Evolutionary conservation across 2,329 filamentous ascomycete species (phyloP).

Genomic region (Aureobasidium sp.): DNA sequence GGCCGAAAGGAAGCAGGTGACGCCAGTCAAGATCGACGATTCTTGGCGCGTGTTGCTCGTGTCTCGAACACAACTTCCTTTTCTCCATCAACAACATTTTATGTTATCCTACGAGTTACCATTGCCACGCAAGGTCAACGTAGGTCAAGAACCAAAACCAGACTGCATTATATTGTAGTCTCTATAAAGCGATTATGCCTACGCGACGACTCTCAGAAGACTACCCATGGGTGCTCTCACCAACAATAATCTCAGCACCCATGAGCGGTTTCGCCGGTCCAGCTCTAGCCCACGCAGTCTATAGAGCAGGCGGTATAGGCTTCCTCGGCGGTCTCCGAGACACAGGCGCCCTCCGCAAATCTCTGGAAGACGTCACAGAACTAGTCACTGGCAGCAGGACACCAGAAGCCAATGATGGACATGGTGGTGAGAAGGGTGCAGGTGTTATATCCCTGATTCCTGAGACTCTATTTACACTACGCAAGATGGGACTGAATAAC

Average conservation of each 20-base stretch:
- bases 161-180: no score
- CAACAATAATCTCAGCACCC: background rate
- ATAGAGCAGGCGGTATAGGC: slow-evolving; percentile 1
- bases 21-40: background rate
- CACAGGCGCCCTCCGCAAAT: background rate
- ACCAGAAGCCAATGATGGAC: slow-evolving; percentile 51
- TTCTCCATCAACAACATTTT: background rate
- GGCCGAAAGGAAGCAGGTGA: background rate
- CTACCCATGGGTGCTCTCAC: slow-evolving; percentile 8
- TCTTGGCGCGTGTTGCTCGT: background rate
- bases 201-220: background rate
- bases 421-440: slow-evolving; percentile 62
- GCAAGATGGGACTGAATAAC: background rate
- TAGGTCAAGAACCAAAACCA: no score
- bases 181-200: background rate
- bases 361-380: slow-evolving; percentile 7
- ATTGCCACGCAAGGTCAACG: background rate
- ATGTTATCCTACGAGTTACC: no score
- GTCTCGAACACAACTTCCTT: background rate
- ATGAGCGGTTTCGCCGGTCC: slow-evolving; percentile 11
- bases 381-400: background rate
- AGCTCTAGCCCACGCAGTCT: background rate
- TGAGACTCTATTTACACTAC: slow-evolving; percentile 58
- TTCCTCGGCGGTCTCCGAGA: slow-evolving; percentile 9
- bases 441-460: slow-evolving; percentile 64